Evolutionary conservation across 768 basidiomycete genomes (phyloP).

Genomic region (Calocera viscosa): DNA sequence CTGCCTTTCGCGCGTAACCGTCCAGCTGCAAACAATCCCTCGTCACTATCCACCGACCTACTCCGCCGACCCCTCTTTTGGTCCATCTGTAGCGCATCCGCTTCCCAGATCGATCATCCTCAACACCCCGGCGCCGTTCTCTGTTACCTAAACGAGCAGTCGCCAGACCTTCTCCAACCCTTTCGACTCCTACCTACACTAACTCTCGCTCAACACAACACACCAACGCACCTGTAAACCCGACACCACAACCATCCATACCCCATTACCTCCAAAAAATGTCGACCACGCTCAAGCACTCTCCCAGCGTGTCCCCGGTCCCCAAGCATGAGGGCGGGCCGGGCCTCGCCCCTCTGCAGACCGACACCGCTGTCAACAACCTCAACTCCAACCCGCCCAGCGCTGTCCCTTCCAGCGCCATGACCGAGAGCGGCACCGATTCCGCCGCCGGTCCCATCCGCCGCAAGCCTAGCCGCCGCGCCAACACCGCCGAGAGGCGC

Average conservation of each 20-base stretch:
- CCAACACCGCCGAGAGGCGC: conserved; percentile 91
- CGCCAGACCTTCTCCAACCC: neutral
- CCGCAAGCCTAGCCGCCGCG: conserved; percentile 74
- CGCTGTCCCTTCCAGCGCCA: conserved; percentile 10
- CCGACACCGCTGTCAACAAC: conserved; percentile 11
- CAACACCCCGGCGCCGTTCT: conserved; percentile 10
- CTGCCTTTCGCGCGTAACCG: conserved; percentile 9
- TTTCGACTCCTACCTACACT: neutral
- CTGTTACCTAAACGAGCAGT: neutral
- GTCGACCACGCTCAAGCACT: conserved; percentile 4
- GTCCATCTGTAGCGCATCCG: neutral
- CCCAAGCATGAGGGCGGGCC: neutral
- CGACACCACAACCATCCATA: conserved; percentile 11
- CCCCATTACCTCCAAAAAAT: conserved; percentile 4
- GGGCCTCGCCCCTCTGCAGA: conserved; percentile 6
- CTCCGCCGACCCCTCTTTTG: neutral
- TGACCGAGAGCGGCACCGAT: conserved; percentile 7
- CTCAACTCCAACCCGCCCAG: neutral
- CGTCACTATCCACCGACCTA: neutral
- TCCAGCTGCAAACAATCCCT: conserved; percentile 1
- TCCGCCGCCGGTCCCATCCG: conserved; percentile 34
- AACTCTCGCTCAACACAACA: conserved; percentile 13
- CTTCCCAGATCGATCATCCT: conserved; percentile 2
- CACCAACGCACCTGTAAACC: conserved; percentile 14
- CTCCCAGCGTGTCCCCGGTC: neutral